A percentile compares a stretch with the other conserved stretches of the same genome.
Conservation (phyloP, 2,329 filamentous ascomycete genomes). For the Venturiaceae sp. region DNA sequence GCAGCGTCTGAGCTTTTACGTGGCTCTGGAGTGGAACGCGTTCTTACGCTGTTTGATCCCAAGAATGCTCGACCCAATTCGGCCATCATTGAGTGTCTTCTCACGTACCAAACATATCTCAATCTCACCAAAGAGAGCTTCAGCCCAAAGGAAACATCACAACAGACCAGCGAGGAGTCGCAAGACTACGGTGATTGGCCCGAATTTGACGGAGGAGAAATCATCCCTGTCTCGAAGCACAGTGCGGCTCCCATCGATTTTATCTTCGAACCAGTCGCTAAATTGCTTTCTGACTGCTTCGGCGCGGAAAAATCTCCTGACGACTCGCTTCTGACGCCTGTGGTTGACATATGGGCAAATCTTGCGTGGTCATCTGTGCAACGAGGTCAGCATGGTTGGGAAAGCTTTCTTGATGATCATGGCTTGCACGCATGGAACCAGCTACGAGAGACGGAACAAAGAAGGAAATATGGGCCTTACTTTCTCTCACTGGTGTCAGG, state of each 20-base stretch:
- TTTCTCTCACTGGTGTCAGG: slow-evolving; percentile 31
- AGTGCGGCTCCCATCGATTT: slow-evolving; percentile 19
- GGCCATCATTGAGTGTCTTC: slow-evolving; percentile 39
- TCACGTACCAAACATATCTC: slow-evolving; percentile 34
- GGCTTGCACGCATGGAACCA: slow-evolving; percentile 40
- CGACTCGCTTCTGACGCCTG: slow-evolving; percentile 40
- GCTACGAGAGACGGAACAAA: slow-evolving; percentile 35
- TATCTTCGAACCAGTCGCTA: slow-evolving; percentile 39
- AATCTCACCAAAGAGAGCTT: not conserved
- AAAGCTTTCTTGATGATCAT: slow-evolving; percentile 45
- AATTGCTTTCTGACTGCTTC: slow-evolving; percentile 51
- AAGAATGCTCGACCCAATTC: slow-evolving; percentile 31
- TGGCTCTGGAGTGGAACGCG: slow-evolving; percentile 31
- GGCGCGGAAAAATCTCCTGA: slow-evolving; percentile 47
- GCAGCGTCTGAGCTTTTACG: slow-evolving; percentile 33
- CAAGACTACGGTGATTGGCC: slow-evolving; percentile 55
- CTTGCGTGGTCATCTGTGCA: slow-evolving; percentile 38
- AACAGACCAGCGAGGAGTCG: slow-evolving; percentile 37
- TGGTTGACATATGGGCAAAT: slow-evolving; percentile 46
- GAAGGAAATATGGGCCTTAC: slow-evolving; percentile 33
- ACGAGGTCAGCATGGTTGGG: slow-evolving; percentile 39
- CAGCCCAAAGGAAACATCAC: slow-evolving; percentile 10
- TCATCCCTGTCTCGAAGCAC: not conserved
- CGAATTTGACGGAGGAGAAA: slow-evolving; percentile 17
- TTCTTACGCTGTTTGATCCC: slow-evolving; percentile 44